phyloP scores from a whole-genome alignment of 163 green algal species.

The Prototheca wickerhamii region DNA sequence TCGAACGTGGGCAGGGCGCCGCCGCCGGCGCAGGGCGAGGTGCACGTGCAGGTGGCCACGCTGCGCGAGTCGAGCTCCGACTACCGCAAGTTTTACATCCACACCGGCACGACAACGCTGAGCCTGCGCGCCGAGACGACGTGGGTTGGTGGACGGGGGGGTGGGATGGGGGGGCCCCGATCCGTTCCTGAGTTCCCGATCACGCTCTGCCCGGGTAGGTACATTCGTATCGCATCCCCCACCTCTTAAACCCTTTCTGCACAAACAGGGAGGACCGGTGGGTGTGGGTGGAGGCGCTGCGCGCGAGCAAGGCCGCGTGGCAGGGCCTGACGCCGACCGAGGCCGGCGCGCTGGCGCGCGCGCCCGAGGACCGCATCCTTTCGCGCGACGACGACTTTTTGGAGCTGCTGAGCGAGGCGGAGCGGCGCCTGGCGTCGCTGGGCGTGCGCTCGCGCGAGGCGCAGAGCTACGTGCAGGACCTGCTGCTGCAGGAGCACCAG shows the following conservation, averaged over 20 bases:
- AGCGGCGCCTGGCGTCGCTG: slow-evolving; percentile 4
- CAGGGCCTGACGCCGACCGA: slow-evolving; percentile 18
- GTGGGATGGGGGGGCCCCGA: too few relatives aligned
- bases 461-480: slow-evolving; percentile 24
- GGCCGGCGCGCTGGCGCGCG: slow-evolving; percentile 13
- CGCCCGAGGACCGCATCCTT: slow-evolving; percentile 2
- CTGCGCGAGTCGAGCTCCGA: slow-evolving; percentile 37
- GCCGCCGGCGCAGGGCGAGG: slow-evolving; percentile 25
- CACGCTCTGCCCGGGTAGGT: too few relatives aligned
- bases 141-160: background rate
- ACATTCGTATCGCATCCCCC: too few relatives aligned
- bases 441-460: slow-evolving; percentile 5
- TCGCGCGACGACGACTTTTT: slow-evolving; percentile 29
- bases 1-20: too few relatives aligned
- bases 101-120: slow-evolving; percentile 36
- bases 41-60: slow-evolving; percentile 41
- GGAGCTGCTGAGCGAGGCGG: slow-evolving; percentile 15
- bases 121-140: slow-evolving; percentile 31
- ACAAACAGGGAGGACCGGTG: slow-evolving; percentile 39
- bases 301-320: slow-evolving; percentile 29
- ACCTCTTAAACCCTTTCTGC: too few relatives aligned
- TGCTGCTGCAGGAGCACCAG: slow-evolving; percentile 36
- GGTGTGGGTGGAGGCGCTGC: slow-evolving; percentile 45
- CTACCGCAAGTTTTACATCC: slow-evolving; percentile 56
- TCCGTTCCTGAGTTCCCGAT: background rate